Evolutionary conservation across 2,329 filamentous ascomycete genomes (phyloP), one percentile per base, ranked within the genome.

Genomic region (Biscogniauxia mediterranea): DNA sequence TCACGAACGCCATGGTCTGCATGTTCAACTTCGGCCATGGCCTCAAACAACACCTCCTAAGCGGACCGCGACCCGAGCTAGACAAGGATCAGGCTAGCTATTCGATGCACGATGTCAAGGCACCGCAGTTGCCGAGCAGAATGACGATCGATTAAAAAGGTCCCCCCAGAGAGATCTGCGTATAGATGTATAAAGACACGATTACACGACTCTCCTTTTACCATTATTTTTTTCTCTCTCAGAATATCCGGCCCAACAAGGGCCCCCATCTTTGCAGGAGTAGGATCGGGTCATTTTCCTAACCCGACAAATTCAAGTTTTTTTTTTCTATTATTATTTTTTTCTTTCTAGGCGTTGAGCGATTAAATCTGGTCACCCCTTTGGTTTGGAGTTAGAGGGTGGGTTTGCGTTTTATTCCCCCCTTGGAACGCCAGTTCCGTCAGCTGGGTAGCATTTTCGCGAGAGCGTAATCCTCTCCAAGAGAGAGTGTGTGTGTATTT

Each of bases 1-100:
- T 99, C 69, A 78, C 85, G 74, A 93, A 96, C 69, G 93, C 92
- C 49, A 87, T 90, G 71, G 83, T 94, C 70, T 98, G 94, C 83
- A 93, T 92, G 77, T 80, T 84, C 76, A 98, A 98, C 79, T 99
- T 98, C 78, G 86, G 89, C 76, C 89, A 89, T 67, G 95, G 95
- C 8, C 82, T 99, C 62, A 97, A 96, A 80, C 88, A 88, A 9
- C 93, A 98, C 74, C 85, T 99, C 61, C 83, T 87, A 69, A 84
- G 82, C 71, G 80, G 72, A 6, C 73, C 75, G 50, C 74, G 73
- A 56, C 74, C 76, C 54, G 75, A 80, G 52, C 78, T 83, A 54
- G 84, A 87, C 74, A 85, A 85, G 76, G 79, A 81, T 26, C 83
- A 85, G 60, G 74, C 77, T 32, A 82, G 70, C 54, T 75, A 84